These are phyloP conservation scores for Prunus mongolica DNA, from an alignment of 306 rosid species.

Conservation along the genomic window DNA sequence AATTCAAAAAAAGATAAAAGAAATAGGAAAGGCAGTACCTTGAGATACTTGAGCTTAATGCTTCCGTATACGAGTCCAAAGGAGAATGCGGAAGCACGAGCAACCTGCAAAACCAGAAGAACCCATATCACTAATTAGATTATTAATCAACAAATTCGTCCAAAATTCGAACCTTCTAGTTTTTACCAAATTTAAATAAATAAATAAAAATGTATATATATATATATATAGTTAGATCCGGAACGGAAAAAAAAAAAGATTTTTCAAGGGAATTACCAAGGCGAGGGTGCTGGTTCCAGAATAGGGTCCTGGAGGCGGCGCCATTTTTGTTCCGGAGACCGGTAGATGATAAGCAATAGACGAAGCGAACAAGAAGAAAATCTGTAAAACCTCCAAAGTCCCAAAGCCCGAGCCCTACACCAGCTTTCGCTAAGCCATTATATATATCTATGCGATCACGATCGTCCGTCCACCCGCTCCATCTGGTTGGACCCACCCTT, in stretches of 20 bases:
- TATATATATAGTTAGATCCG: neutral
- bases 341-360: neutral
- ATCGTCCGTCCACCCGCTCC: neutral
- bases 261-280: slow-evolving; percentile 38
- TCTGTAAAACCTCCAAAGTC: slow-evolving; percentile 30
- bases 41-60: slow-evolving; percentile 71
- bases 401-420: slow-evolving; percentile 19
- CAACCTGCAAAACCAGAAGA: slow-evolving; percentile 52
- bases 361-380: slow-evolving; percentile 9
- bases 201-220: too few species aligned
- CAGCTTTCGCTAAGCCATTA: neutral
- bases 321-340: slow-evolving; percentile 31
- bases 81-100: slow-evolving; percentile 86
- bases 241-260: neutral
- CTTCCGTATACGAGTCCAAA: slow-evolving; percentile 79
- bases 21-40: slow-evolving; percentile 40
- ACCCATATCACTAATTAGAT: neutral
- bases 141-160: neutral
- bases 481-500: neutral
- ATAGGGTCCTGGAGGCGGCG: slow-evolving; percentile 85
- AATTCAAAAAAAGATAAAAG: neutral
- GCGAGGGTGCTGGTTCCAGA: slow-evolving; percentile 92
- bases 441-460: neutral
- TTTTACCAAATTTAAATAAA: neutral
- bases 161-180: neutral